Base-by-base conservation (phyloP, 2,329 filamentous ascomycete species). In the Boeremia exigua region DNA sequence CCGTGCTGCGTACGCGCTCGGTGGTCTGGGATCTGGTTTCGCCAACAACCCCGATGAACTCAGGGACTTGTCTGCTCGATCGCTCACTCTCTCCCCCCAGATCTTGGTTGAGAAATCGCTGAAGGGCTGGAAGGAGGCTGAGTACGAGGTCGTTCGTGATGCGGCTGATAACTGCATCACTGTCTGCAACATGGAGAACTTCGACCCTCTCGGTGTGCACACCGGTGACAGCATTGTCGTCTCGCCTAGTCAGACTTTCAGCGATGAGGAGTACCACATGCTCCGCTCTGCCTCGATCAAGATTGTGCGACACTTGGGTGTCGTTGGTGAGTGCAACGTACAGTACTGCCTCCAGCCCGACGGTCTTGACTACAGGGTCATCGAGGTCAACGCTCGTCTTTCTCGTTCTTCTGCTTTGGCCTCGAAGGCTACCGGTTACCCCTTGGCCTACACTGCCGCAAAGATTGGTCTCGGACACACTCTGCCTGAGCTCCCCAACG, bases 231-330 rank as follows among this genome's bases (percentile, higher is more conserved):
- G 93, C 69, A 99, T 99, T 70, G 95, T 99, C 61, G 94, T 98
- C 58, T 95, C 95, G 36, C 95, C 95, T 45, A 95, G 90, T 80
- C 95, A 99, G 81, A 99, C 95, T 23, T 83, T 99, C 71, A 96
- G 91, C 72, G 95, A 99, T 69, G 95, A 98, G 82, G 95, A 99
- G 79, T 99, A 98, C 77, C 93, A 99, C 82, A 98, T 99, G 95
- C 91, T 99, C 67, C 92, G 95, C 70, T 92, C 92, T 37, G 93
- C 95, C 60, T 92, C 95, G 42, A 97, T 98, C 82, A 98, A 98
- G 84, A 97, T 99, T 71, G 91, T 99, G 69, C 90, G 95, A 61
- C 95, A 99, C 78, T 84, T 99, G 63, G 94, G 94, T 66, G 95
- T 99, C 46, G 94, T 98, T 43, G 95, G 95, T 77, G 95, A 99